A percentile compares a stretch with the other conserved stretches of the same genome.
phyloP scores from a whole-genome alignment of 139 green algal species.

The Diplosphaera chodatii region DNA sequence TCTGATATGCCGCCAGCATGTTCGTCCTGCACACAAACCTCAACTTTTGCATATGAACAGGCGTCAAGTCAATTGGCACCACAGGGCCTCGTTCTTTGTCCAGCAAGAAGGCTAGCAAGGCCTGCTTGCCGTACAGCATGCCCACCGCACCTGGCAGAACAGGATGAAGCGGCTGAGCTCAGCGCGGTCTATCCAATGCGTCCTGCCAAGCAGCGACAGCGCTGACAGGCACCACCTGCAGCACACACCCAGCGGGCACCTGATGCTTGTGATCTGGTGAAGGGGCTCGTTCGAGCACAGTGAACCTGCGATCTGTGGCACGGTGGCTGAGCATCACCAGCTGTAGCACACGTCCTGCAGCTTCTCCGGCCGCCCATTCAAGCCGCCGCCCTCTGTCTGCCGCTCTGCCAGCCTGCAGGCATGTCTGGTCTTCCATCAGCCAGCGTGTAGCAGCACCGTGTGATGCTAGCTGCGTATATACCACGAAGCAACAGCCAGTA shows the following conservation, averaged over 20 bases:
- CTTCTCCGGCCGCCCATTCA: conserved; percentile 95
- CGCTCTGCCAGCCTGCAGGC: conserved; percentile 81
- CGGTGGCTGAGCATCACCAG: too few relatives aligned
- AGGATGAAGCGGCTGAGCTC: conserved; percentile 83
- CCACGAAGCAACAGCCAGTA: too few relatives aligned
- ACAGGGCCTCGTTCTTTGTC: too few relatives aligned
- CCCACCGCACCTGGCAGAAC: conserved; percentile 79
- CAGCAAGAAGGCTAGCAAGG: too few relatives aligned
- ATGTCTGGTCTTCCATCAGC: too few relatives aligned
- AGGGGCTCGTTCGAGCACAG: too few relatives aligned
- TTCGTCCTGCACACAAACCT: conserved; percentile 70
- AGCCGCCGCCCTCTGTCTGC: conserved; percentile 80
- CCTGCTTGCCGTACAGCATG: too few relatives aligned
- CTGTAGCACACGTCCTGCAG: conserved; percentile 70
- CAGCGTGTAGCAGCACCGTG: too few relatives aligned
- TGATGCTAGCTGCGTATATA: too few relatives aligned
- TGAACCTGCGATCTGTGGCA: too few relatives aligned
- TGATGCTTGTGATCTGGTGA: too few relatives aligned
- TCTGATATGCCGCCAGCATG: conserved; percentile 92
- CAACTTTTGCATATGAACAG: not conserved
- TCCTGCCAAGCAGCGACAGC: conserved; percentile 74
- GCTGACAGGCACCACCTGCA: conserved; percentile 97
- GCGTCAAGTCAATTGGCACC: too few relatives aligned
- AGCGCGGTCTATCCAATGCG: conserved; percentile 90
- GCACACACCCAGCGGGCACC: not conserved